Base-by-base conservation (phyloP, 2,329 filamentous ascomycete species). In the Exophiala alcalophila region DNA sequence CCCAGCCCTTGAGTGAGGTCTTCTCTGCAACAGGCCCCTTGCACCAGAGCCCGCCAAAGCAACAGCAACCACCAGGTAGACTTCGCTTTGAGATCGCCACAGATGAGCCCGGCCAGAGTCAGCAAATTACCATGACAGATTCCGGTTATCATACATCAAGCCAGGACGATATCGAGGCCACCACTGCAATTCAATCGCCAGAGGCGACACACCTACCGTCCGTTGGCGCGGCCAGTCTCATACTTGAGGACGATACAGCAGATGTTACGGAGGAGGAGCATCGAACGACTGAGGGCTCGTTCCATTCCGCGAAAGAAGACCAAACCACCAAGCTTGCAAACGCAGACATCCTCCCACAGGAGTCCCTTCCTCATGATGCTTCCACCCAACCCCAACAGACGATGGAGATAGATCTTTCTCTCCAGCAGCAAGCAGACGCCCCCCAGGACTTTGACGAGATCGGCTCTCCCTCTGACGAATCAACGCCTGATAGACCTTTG, bases 401-500 rank as follows among this genome's bases (percentile, higher is more conserved):
- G 23, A 12, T 21, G 2, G 24, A 24, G 8, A 20, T 19, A 10
- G 28, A 9, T 2, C 18, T 15, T 3, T 8, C 16, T 18, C 20
- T 30, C 5, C 21, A 59, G 15, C 39, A 40, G 21, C 54, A 66
- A 18, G 58, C 58, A 24, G 56, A 59, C 18, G 53, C 65, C 12
- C 62, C 66, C 30, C 60, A 59, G 29, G 58, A 56, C 19, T 55
- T 70, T 33, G 69, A 72, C 45, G 69, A 71, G 35, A 66, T 71
- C 19, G 68, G 65, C 28, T 71, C 69, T 12, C 68, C 70, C 12
- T 73, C 70, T 2, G 68, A 71, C 45, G 64, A 59, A 5, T 71
- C 68, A 20, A 71, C 67, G 11, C 70, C 70, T 5, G 68, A 66
- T 37, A 59, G 86, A 54, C 84, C 84, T 2, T 72, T 86, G 20